Percentiles rank a stretch among this genome's conserved stretches.
Conservation (phyloP, 1,139 yeast genomes). For the Pichia sp. region DNA sequence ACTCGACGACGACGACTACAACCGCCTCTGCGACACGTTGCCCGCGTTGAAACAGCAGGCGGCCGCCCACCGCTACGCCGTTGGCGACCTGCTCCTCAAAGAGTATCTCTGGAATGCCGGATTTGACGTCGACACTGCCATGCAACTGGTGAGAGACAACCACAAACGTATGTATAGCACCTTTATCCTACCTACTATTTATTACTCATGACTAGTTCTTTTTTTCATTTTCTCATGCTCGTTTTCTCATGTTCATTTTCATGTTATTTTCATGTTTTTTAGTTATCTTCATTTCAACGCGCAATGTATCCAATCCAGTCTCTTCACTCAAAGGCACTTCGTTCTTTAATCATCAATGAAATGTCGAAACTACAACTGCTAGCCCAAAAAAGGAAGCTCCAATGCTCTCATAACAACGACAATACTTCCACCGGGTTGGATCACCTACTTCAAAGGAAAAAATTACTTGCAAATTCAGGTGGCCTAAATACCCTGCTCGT, state of each 20-base stretch:
- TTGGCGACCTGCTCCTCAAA: conserved; percentile 10
- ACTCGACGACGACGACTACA: conserved; percentile 15
- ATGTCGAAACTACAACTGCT: conserved; percentile 17
- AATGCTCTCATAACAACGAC: neutral
- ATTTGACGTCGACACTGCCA: conserved; percentile 13
- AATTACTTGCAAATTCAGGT: neutral
- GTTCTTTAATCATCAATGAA: neutral
- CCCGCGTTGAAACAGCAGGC: conserved; percentile 10
- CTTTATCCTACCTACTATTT: neutral
- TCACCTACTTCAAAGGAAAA: conserved; percentile 1
- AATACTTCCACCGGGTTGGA: conserved; percentile 1
- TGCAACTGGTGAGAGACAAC: conserved; percentile 20
- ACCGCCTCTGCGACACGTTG: conserved; percentile 12
- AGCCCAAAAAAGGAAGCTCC: conserved; percentile 10
- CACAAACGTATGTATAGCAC: conserved; percentile 39
- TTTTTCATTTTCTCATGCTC: neutral
- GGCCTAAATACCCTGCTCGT: too few relatives aligned
- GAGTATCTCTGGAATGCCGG: conserved; percentile 15
- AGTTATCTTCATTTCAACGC: neutral
- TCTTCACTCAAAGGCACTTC: too few relatives aligned
- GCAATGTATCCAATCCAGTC: neutral
- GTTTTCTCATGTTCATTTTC: neutral
- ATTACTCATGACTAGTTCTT: neutral
- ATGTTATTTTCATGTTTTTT: neutral
- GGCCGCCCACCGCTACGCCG: neutral